A percentile compares a stretch with the other conserved stretches of the same genome.
Conservation (phyloP, 1,139 yeast genomes). For the Kurtzmaniella quercitrusa region DNA sequence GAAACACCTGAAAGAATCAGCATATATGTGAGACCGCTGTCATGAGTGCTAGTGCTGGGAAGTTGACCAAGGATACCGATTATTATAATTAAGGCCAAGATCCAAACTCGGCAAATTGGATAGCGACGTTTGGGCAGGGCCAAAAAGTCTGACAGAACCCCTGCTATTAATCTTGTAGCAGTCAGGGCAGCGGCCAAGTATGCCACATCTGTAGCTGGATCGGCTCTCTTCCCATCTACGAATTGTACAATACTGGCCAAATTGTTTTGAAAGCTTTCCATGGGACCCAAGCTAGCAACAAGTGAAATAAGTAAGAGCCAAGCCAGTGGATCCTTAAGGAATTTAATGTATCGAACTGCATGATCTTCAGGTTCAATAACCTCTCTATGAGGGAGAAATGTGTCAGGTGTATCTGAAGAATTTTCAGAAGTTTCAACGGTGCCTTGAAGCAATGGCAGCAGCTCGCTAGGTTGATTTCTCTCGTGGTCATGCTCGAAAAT, state of each 20-base stretch:
- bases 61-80: constrained; percentile 45
- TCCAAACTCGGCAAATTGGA: constrained; percentile 37
- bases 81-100: constrained; percentile 37
- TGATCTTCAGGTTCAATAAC: constrained; percentile 45
- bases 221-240: constrained; percentile 23
- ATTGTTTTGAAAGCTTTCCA: constrained; percentile 84
- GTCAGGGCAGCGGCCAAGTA: constrained; percentile 40
- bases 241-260: constrained; percentile 60
- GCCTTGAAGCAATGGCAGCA: constrained; percentile 10
- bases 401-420: too few relatives aligned
- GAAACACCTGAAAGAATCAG: constrained; percentile 62
- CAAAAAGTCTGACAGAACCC: constrained; percentile 60
- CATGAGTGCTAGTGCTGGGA: constrained; percentile 1
- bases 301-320: constrained; percentile 63
- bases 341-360: constrained; percentile 41
- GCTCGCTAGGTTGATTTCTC: constrained; percentile 9
- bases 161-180: constrained; percentile 52
- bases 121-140: constrained; percentile 22
- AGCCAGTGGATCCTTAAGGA: constrained; percentile 61
- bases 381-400: constrained; percentile 21
- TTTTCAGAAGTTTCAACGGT: constrained; percentile 14
- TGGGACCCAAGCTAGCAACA: constrained; percentile 73
- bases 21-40: constrained; percentile 26
- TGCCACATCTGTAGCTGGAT: constrained; percentile 48
- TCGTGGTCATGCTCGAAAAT: constrained; percentile 21